These are phyloP conservation scores for Dalbergia oliveri DNA, from an alignment of 306 rosid genomes.

Conservation along the genomic window DNA sequence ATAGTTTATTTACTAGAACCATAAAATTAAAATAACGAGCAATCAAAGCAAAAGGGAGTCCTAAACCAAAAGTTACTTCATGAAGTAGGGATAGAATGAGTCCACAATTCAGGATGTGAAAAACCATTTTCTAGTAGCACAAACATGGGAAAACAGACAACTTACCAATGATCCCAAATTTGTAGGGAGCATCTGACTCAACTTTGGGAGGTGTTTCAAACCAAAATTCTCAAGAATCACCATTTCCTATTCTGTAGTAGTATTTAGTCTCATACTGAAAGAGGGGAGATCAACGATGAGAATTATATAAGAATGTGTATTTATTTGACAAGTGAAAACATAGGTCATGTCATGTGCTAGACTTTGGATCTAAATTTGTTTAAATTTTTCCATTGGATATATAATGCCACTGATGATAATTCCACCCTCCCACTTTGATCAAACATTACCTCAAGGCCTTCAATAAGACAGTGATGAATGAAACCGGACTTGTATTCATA, in stretches of 20 bases:
- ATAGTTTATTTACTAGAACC: constrained; percentile 39
- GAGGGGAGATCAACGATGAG: constrained; percentile 33
- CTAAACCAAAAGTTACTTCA: neutral
- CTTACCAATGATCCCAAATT: constrained; percentile 93
- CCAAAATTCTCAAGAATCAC: constrained; percentile 89
- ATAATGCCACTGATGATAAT: constrained; percentile 20
- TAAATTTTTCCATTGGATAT: constrained; percentile 35
- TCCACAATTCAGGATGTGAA: constrained; percentile 35
- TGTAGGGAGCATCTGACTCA: constrained; percentile 77
- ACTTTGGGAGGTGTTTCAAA: constrained; percentile 81
- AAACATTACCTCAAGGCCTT: constrained; percentile 75
- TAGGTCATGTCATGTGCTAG: neutral
- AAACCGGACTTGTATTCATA: constrained; percentile 85
- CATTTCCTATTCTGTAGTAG: constrained; percentile 86
- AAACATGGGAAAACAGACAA: constrained; percentile 40
- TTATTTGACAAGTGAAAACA: constrained; percentile 40
- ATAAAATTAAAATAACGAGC: constrained; percentile 13
- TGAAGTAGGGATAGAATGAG: constrained; percentile 33
- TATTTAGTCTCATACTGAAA: constrained; percentile 84
- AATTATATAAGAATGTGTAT: constrained; percentile 19
- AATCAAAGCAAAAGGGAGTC: constrained; percentile 31
- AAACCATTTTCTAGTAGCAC: constrained; percentile 24
- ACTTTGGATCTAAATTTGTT: constrained; percentile 18
- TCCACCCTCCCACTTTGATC: constrained; percentile 18
- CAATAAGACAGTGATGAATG: constrained; percentile 86